These are phyloP conservation scores for Berberis vulgaris DNA, from an alignment of 164 flowering plant genomes.

Conservation along the genomic window DNA sequence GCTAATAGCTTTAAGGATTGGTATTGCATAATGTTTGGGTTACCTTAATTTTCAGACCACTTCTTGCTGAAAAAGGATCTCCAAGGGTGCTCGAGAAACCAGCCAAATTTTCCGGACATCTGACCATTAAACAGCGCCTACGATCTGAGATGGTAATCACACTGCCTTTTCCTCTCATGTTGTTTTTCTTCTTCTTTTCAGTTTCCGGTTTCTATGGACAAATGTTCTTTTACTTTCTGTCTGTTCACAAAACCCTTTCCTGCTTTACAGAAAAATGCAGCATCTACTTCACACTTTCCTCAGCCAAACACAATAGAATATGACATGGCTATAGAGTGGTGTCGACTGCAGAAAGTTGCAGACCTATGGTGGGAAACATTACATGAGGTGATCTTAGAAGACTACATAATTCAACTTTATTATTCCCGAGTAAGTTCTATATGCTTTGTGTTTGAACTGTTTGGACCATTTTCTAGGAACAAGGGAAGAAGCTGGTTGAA, in stretches of 20 bases:
- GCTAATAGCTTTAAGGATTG: too few species aligned
- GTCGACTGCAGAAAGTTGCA: background rate
- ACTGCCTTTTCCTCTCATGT: background rate
- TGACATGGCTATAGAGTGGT: conserved; percentile 2
- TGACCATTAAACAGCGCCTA: background rate
- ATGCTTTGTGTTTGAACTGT: too few species aligned
- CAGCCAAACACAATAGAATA: background rate
- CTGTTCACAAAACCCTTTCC: background rate
- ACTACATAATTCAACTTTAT: background rate
- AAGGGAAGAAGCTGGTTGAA: too few species aligned
- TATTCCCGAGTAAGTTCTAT: too few species aligned
- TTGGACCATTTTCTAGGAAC: too few species aligned
- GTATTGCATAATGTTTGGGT: too few species aligned
- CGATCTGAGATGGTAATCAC: background rate
- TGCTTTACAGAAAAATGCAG: background rate
- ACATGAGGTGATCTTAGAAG: background rate
- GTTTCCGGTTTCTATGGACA: background rate
- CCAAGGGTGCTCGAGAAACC: background rate
- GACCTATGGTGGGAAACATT: background rate
- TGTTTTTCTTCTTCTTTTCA: background rate
- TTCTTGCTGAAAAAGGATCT: background rate
- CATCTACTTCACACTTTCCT: background rate
- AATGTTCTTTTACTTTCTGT: background rate
- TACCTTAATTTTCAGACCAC: background rate
- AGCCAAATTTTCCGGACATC: background rate